Base-by-base conservation (phyloP, 805 yeast species). In the Saccharomyces cerevisiae region DNA sequence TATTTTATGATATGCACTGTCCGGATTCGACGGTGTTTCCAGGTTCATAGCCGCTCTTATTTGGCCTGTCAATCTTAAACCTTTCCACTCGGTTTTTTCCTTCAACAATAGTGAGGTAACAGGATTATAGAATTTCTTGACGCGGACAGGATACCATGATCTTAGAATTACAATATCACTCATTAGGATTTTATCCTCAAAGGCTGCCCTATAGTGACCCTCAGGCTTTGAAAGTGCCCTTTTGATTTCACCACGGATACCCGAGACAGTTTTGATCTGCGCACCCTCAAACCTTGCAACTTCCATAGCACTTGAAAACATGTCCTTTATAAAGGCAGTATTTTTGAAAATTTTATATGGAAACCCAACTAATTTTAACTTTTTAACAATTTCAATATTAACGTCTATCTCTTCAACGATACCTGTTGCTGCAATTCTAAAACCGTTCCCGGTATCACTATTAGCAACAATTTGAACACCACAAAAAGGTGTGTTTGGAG, bases 261-360 rank as follows among this genome's bases (percentile, higher is more conserved):
- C 99, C 6, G 96, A 88, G 4, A 94, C 99, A 0, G 99, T 95
- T 70, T 90, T 87, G 67, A 94, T 90, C 48, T 90, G 85, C 0
- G 99, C 99, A 55, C 99, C 99, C 74, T 94, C 99, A 67, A 94
- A 94, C 69, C 90, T 88, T 43, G 98, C 98, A 54, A 92, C 96
- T 73, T 94, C 99, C 72, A 94, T 77, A 0, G 96, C 80, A 56
- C 94, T 84, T 28, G 86, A 77, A 70, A 94, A 94, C 99, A 94
- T 94, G 65, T 92, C 97, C 72, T 89, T 92, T 66, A 94, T 85
- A 69, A 95, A 94, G 1, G 99, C 99, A 4, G 99, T 94, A 73
- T 94, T 94, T 67, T 89, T 85, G 82, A 85, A 92, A 49, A 94
- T 82, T 76, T 94, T 91, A 71, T 86, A 82, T 22, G 99, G 98